Conservation (phyloP, 306 rosid species). For the Fragaria iinumae region DNA sequence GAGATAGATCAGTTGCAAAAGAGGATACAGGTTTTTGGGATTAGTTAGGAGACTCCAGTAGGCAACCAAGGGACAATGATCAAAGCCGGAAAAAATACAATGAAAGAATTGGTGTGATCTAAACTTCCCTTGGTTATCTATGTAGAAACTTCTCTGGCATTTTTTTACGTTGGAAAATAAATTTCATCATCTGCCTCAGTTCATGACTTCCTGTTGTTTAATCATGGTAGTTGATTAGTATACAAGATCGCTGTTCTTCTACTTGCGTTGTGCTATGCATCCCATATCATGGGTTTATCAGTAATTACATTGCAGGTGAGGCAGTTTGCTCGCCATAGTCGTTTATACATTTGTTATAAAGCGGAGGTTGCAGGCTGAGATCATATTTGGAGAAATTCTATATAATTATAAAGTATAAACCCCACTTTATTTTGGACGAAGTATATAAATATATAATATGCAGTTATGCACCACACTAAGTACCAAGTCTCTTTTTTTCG, state of each 20-base stretch:
- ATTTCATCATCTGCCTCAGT: neutral
- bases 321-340: no score
- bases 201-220: neutral
- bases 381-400: no score
- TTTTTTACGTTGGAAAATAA: slow-evolving; percentile 2
- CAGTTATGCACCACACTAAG: no score
- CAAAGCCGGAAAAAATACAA: neutral
- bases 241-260: neutral
- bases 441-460: no score
- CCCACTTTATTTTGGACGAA: no score
- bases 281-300: neutral
- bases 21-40: neutral
- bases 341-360: no score
- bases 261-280: neutral
- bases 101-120: neutral
- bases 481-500: no score
- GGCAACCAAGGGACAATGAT: slow-evolving; percentile 16
- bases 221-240: neutral
- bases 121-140: neutral
- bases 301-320: no score
- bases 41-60: slow-evolving; percentile 7
- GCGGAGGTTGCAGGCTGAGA: no score
- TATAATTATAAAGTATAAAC: no score
- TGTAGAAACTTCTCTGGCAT: slow-evolving; percentile 10
- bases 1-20: neutral